phyloP scores from a whole-genome alignment of 1,284 basidiomycete genomes.

The Phaffia rhodozyma region DNA sequence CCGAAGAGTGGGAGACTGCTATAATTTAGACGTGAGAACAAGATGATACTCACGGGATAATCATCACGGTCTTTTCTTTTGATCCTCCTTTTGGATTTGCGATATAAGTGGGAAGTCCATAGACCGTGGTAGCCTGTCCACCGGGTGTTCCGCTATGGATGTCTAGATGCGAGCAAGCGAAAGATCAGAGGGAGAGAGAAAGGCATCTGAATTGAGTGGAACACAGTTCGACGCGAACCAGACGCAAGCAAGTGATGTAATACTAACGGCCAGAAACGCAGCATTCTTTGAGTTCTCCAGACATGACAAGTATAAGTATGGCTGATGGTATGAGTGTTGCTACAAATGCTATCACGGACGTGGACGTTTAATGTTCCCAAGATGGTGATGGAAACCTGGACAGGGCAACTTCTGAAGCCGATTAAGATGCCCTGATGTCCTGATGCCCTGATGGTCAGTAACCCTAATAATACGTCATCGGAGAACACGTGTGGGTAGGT shows the following conservation, averaged over 20 bases:
- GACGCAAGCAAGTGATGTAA: not conserved
- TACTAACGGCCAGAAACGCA: constrained; percentile 1
- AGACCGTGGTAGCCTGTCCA: constrained; percentile 18
- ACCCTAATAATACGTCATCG: no score
- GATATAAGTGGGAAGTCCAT: constrained; percentile 22
- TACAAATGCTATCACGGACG: no score
- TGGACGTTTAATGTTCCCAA: no score
- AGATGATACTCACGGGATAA: constrained; percentile 16
- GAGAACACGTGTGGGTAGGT: no score
- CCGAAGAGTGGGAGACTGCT: no score
- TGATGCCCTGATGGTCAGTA: no score
- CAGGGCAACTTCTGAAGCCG: no score
- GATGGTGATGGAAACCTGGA: no score
- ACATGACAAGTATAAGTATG: no score
- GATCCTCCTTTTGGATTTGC: constrained; percentile 17
- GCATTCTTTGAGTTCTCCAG: constrained; percentile 4
- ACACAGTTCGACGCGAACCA: not conserved
- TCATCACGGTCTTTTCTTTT: constrained; percentile 23
- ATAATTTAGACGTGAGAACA: not conserved
- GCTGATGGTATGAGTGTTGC: no score
- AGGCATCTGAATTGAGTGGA: not conserved
- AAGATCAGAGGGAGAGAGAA: not conserved
- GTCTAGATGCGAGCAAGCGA: not conserved
- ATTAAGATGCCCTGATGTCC: no score
- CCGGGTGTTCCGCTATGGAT: constrained; percentile 24